Base-by-base conservation (phyloP, 805 yeast species). In the Kodamaea hsintzibuensis region DNA sequence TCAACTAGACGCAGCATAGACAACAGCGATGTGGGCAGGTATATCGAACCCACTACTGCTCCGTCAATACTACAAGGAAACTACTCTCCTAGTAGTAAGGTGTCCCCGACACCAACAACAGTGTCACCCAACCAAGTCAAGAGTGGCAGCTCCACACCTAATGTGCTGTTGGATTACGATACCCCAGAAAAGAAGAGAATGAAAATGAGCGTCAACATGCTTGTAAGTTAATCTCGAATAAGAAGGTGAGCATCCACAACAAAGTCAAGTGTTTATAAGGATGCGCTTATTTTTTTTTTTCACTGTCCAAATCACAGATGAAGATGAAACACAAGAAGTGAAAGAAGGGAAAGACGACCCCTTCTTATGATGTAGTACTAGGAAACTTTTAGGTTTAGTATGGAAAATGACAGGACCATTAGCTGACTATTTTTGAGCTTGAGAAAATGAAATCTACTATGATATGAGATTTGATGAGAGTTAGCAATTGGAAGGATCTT, bases 121-220 rank as follows among this genome's bases (percentile, higher is more conserved):
- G 44, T 40, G 8, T 19, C 44, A 10, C 25, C 17, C 13, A 40
- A 12, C n/a, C 25, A 19, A 7, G 44, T 40, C 25, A 40, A 40
- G 8, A 17, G 44, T 40, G 44, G 44, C 25, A 40, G 25, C 25
- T 16, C 44, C 6, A 40, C 44, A 17, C 44, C 44, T 7, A 40
- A 17, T 13, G 19, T 40, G 19, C 44, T 40, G 25, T 14, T 17
- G 30, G 50, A 14, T 13, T 43, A 39, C 17, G 70, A 68, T 6
- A 55, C 67, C n/a, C 68, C 75, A 2, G 69, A 67, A 45, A 60
- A 61, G 55, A 71, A 69, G 52, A 54, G 72, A 49, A 52, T 70
- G 60, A 75, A 75, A 56, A 73, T 76, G 71, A 65, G 73, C 13
- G 79, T 76, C 19, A 67, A 73, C 54, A 76, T 73, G 77, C 58